Percentiles rank a stretch among this genome's conserved stretches.
Conservation (phyloP, 179 eudicot genomes). For the Sideroxylon spinosum region DNA sequence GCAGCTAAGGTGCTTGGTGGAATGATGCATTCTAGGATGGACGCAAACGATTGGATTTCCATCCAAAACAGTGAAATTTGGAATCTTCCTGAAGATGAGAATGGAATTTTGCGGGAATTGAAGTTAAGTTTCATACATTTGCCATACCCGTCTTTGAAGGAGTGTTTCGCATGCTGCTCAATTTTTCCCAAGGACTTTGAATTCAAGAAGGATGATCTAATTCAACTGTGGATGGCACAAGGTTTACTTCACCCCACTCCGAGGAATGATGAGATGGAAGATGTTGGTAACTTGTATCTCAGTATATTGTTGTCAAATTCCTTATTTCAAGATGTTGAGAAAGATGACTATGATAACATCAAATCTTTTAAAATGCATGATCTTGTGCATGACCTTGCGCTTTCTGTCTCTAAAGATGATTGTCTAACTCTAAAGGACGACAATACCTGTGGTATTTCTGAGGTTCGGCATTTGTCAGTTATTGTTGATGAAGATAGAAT, state of each 20-base stretch:
- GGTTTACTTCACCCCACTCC: constrained; percentile 18
- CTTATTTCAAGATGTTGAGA: no score
- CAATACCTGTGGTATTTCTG: constrained; percentile 21
- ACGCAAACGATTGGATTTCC: not conserved
- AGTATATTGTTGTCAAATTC: not conserved
- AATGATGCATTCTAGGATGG: constrained; percentile 3
- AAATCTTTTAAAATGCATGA: no score
- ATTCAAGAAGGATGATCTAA: constrained; percentile 2
- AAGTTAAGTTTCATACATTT: constrained; percentile 32
- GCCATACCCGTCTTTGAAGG: constrained; percentile 17
- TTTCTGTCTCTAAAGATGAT: not conserved
- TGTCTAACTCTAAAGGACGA: not conserved
- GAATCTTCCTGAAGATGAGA: not conserved
- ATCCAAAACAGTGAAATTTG: not conserved
- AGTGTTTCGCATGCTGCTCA: constrained; percentile 32
- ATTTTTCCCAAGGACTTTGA: constrained; percentile 23
- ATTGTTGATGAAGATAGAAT: constrained; percentile 2
- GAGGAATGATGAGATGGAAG: constrained; percentile 9
- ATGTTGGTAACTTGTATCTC: constrained; percentile 25
- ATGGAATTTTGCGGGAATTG: not conserved
- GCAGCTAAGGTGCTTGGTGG: constrained; percentile 23
- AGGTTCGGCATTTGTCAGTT: constrained; percentile 25
- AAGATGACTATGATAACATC: no score
- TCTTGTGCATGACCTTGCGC: not conserved
- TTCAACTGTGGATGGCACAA: constrained; percentile 35